Evolutionary conservation across 441 rosid species (phyloP), one percentile per base, ranked within the genome.

Genomic region (Erysimum cheiri): DNA sequence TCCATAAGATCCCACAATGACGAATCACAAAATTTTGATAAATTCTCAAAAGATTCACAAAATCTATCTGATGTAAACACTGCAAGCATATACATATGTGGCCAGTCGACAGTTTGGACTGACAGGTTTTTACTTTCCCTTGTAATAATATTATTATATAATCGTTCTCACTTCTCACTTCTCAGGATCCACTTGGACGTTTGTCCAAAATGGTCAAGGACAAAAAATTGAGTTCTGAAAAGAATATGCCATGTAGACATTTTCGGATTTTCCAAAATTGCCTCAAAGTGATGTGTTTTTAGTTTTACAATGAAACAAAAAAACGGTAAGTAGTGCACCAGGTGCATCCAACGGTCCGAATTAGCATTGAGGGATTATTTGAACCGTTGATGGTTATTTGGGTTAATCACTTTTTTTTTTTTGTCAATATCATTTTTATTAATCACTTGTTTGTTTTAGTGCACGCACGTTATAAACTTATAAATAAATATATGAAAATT

Each of bases 381-480:
- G 3, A 72, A 64, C 35, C 19, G 29, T n/a, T 64, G 17, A 56
- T 64, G 41, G 19, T 24, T 39, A 58, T 49, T 60, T 49, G 12
- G 32, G 52, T n/a, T n/a, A n/a, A n/a, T n/a, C n/a, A n/a, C n/a
- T n/a, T n/a, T n/a, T n/a, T n/a, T n/a, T n/a, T n/a, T n/a, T n/a
- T n/a, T n/a, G n/a, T n/a, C n/a, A n/a, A n/a, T n/a, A n/a, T n/a
- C n/a, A n/a, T n/a, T n/a, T n/a, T n/a, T n/a, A n/a, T 48, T 43
- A 46, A 32, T 58, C 5, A 56, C 46, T 56, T 64, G 37, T 22
- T 37, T 65, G 37, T 58, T 22, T 22, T 58, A 37, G 67, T 60
- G 73, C 70, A 61, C 65, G 53, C 65, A 74, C 64, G 65, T 60
- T 60, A 60, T 37, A 12, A 35, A 58, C 64, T 73, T 49, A 58